Base-by-base conservation (phyloP, 805 yeast genomes). In the Wickerhamomyces bovis region DNA sequence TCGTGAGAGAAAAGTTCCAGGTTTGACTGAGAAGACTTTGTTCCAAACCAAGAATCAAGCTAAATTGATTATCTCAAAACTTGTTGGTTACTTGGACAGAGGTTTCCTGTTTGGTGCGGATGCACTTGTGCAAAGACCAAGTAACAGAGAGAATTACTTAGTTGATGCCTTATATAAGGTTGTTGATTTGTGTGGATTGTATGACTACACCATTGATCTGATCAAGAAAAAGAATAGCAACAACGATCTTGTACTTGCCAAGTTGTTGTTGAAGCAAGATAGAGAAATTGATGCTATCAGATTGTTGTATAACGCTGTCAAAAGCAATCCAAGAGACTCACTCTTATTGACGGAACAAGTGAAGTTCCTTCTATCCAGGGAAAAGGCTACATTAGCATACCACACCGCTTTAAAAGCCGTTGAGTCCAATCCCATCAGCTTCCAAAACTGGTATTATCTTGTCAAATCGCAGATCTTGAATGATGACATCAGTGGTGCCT, bases 391-490 rank as follows among this genome's bases (percentile, higher is more conserved):
- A 36, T 60, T 77, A 39, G 95, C 96, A 0, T 61, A 78, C 16
- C 64, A 70, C 20, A 66, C 83, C 10, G 85, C 95, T 0, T 65
- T 72, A 18, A 70, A 77, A 22, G 77, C 89, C 5, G 80, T 85
- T 18, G 70, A 76, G 43, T 71, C 85, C 2, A 69, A 85, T n/a
- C 96, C 96, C 0, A 71, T 87, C 2, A 92, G 84, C 60, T 88
- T 83, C 60, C 76, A 73, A 44, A 69, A 84, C 25, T 88, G 96
- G 96, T 77, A 76, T 48, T 68, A 70, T 33, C 67, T 88, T 39
- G 76, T 85, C 6, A 69, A 80, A 50, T 75, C 80, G 31, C 81
- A 87, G 55, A 72, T 84, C 18, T 63, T 81, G 33, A 66, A 58
- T 41, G 76, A 72, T 42, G 79, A 86, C 57, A 78, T 71, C 53